Base-by-base conservation (phyloP, 495 filamentous ascomycete genomes). In the Penicillium turbatum region DNA sequence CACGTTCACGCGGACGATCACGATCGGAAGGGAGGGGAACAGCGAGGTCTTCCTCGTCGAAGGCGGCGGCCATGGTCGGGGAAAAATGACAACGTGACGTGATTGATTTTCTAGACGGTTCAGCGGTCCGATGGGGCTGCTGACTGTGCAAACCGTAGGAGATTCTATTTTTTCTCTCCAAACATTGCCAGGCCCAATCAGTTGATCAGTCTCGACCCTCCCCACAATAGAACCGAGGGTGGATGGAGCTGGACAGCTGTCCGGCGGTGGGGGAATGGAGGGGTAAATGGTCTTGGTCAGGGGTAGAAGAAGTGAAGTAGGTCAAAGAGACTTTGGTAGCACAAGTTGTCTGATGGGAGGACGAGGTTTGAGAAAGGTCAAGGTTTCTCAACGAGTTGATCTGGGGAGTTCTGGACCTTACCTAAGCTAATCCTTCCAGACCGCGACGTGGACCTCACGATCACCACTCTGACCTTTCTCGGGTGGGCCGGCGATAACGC, bases 11-110 rank as follows among this genome's bases (percentile, higher is more conserved):
- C 47, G 67, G 76, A 60, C 47, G 66, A 58, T 70, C 82, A 39
- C 84, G 82, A 61, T 86, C 80, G 59, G 84, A 73, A 36, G 87
- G 79, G 15, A 96, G 79, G 56, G 90, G 89, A 71, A 96, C 87
- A 66, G 90, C 89, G 42, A 96, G 84, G 73, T 96, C 91, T 72
- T 95, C 91, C 73, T 95, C 89, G 67, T 96, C 89, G 53, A 82
- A 75, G 19, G 72, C 72, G 54, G 78, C 76, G 50, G 78, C 74
- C 78, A 81, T 81, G 53, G 52, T 66, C 50, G 41, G 17, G 41
- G 45, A 48, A 60, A 53, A 53, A 56, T 57, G 57, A 59, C 57
- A 70, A 67, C 68, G 72, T 73, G 72, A 74, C 72, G 72, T 72
- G 68, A 74, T 72, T 63, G 69, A 72, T 71, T 68, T 64, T 66